phyloP scores from a whole-genome alignment of 2,329 filamentous ascomycete genomes.

The Acarospora socialis region DNA sequence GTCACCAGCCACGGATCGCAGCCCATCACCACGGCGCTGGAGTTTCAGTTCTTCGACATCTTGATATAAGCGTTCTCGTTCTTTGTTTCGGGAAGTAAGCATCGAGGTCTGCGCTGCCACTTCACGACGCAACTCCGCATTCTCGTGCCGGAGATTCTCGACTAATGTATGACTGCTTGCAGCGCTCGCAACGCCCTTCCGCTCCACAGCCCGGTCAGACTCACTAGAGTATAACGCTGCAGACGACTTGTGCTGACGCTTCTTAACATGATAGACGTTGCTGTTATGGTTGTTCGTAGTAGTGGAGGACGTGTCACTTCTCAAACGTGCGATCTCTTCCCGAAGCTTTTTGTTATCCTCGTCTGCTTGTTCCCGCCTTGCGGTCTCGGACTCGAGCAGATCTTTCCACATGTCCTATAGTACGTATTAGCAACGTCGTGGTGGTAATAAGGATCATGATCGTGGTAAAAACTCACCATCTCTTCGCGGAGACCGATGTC shows the following conservation, averaged over 20 bases:
- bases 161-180: slow-evolving; percentile 44
- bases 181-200: slow-evolving; percentile 7
- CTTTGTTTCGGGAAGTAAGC: slow-evolving; percentile 87
- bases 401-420: slow-evolving; percentile 80
- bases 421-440: slow-evolving; percentile 9
- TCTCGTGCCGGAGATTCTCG: slow-evolving; percentile 76
- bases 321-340: slow-evolving; percentile 66
- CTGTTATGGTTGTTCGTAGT: slow-evolving; percentile 25
- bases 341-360: slow-evolving; percentile 73
- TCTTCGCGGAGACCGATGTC: slow-evolving; percentile 21
- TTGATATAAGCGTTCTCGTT: slow-evolving; percentile 87
- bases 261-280: slow-evolving; percentile 24
- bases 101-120: slow-evolving; percentile 94
- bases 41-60: slow-evolving; percentile 96
- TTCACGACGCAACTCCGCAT: slow-evolving; percentile 79
- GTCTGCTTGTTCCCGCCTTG: slow-evolving; percentile 75
- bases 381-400: slow-evolving; percentile 80
- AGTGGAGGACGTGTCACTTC: slow-evolving; percentile 23
- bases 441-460: neutral
- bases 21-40: slow-evolving; percentile 53
- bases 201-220: slow-evolving; percentile 19
- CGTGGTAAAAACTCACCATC: slow-evolving; percentile 14
- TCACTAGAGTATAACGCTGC: slow-evolving; percentile 21
- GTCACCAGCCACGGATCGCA: slow-evolving; percentile 54
- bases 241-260: slow-evolving; percentile 25